Conservation (phyloP, 2,329 filamentous ascomycete genomes). For the Sporothrix dimorphospora region DNA sequence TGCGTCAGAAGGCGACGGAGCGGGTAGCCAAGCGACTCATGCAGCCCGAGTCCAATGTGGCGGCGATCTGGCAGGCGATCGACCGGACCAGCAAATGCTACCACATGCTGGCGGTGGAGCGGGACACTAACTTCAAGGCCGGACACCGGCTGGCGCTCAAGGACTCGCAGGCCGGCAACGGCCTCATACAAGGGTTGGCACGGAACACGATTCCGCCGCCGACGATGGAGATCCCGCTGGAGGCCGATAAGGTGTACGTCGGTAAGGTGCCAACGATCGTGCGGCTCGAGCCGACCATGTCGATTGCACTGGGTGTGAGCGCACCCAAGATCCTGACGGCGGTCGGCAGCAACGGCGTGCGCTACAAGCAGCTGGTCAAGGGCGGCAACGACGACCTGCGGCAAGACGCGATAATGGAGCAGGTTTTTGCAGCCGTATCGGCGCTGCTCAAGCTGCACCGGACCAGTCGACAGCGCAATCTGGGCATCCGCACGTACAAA, state of each 20-base stretch:
- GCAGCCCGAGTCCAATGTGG: constrained; percentile 53
- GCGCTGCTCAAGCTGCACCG: constrained; percentile 85
- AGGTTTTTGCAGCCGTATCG: constrained; percentile 96
- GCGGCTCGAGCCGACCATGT: constrained; percentile 74
- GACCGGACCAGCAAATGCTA: constrained; percentile 73
- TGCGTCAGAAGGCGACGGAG: constrained; percentile 73
- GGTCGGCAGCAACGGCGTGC: constrained; percentile 73
- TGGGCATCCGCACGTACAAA: constrained; percentile 95
- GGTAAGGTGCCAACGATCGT: constrained; percentile 69
- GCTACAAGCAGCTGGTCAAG: constrained; percentile 91
- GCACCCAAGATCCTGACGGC: constrained; percentile 91
- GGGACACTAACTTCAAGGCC: constrained; percentile 67
- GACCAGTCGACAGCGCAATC: constrained; percentile 80
- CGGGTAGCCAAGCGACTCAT: constrained; percentile 66
- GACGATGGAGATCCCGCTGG: constrained; percentile 81
- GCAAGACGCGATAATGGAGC: constrained; percentile 98
- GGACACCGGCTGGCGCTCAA: constrained; percentile 61
- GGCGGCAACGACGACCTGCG: constrained; percentile 94
- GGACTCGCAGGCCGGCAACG: constrained; percentile 64
- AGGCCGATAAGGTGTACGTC: constrained; percentile 73
- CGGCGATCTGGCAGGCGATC: constrained; percentile 68
- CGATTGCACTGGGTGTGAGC: constrained; percentile 86
- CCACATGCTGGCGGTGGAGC: constrained; percentile 65
- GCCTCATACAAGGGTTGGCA: constrained; percentile 64
- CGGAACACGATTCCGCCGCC: constrained; percentile 79